Conservation (phyloP, 352 stramenopile species). For the Globisporangium cylindrosporum region DNA sequence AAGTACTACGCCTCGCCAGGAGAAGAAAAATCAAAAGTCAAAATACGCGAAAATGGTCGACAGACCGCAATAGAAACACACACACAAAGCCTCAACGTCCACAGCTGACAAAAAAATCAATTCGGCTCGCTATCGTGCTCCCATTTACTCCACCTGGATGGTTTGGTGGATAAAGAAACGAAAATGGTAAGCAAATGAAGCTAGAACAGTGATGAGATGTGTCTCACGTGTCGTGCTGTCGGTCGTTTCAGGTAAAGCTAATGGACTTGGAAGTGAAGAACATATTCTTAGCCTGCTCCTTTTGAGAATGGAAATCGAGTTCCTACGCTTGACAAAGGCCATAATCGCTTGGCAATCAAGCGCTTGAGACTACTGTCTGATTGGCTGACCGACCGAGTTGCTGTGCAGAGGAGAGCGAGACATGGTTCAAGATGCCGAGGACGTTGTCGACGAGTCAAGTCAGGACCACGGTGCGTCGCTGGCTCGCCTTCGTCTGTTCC, state of each 20-base stretch:
- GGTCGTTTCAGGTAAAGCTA: neutral
- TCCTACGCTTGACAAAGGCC: neutral
- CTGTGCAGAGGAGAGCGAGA: neutral
- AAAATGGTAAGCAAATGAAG: constrained; percentile 2
- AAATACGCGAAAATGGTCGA: neutral
- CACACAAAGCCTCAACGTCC: neutral
- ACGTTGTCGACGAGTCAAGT: neutral
- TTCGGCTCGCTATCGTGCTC: neutral
- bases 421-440: neutral
- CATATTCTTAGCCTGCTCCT: constrained; percentile 8
- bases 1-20: neutral
- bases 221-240: neutral
- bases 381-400: neutral
- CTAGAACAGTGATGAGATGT: neutral
- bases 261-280: neutral
- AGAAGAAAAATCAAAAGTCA: neutral
- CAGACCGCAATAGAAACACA: neutral
- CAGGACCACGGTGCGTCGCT: constrained; percentile 24
- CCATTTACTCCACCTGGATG: neutral
- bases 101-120: neutral
- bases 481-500: constrained; percentile 30
- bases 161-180: neutral
- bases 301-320: neutral
- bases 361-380: neutral
- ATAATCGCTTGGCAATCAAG: neutral